phyloP scores from a whole-genome alignment of 148 eudicot species.

The Rhododendron molle region DNA sequence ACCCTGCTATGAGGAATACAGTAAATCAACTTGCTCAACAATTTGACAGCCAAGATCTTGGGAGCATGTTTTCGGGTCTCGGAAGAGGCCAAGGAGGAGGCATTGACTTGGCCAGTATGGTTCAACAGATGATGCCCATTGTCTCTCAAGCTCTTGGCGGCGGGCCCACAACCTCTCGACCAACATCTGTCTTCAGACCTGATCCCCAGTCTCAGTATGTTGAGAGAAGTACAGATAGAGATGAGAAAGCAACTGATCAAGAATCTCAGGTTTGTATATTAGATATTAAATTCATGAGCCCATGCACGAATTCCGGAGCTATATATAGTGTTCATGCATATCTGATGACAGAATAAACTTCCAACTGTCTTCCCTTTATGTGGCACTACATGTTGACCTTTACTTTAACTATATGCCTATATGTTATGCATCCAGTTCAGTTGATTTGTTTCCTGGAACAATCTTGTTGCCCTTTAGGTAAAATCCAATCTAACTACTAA shows the following conservation, averaged over 20 bases:
- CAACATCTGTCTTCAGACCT: constrained; percentile 18
- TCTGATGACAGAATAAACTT: neutral
- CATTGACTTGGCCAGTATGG: constrained; percentile 73
- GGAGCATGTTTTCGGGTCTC: constrained; percentile 53
- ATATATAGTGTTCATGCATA: neutral
- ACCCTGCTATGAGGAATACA: constrained; percentile 79
- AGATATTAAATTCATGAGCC: neutral
- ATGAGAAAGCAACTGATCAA: constrained; percentile 15
- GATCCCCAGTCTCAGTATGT: constrained; percentile 16
- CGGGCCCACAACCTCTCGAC: constrained; percentile 30
- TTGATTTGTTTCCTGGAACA: neutral
- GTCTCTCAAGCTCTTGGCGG: constrained; percentile 88
- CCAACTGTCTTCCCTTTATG: neutral
- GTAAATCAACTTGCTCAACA: constrained; percentile 92
- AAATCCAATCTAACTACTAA: neutral
- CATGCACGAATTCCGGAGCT: neutral
- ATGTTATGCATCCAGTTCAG: neutral
- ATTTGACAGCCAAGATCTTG: constrained; percentile 55
- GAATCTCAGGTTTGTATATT: constrained; percentile 46
- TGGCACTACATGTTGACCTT: neutral
- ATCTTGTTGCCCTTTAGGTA: neutral
- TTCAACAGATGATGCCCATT: constrained; percentile 98
- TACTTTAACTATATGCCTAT: neutral
- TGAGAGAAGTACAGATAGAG: constrained; percentile 21
- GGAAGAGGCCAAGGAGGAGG: constrained; percentile 61